A percentile compares a stretch with the other conserved stretches of the same genome.
Conservation (phyloP, 257 asterid species). For the Solanum corneliomulleri region DNA sequence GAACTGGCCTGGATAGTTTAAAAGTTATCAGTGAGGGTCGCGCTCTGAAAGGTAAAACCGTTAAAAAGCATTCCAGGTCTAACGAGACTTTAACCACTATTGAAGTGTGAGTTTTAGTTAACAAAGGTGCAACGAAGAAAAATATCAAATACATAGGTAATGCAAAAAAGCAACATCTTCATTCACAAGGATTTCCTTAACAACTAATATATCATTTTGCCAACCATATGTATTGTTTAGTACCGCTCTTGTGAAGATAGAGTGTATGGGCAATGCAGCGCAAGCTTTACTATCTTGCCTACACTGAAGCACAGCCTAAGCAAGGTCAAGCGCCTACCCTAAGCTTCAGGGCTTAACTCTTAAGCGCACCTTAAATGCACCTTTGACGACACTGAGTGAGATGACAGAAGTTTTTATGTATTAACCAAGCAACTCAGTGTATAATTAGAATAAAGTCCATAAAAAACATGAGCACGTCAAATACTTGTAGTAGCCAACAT, state of each 20-base stretch:
- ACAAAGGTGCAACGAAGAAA: neutral
- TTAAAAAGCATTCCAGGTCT: neutral
- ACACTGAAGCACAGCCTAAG: neutral
- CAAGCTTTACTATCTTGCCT: neutral
- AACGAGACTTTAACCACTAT: neutral
- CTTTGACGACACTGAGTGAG: neutral
- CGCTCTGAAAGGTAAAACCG: neutral
- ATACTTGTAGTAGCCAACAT: neutral
- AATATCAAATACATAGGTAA: neutral
- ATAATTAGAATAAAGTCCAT: neutral
- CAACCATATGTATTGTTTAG: neutral
- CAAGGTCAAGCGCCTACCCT: neutral
- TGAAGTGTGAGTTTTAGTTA: neutral
- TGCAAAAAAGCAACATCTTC: neutral
- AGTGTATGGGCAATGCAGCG: neutral
- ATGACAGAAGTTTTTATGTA: neutral
- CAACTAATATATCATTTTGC: neutral
- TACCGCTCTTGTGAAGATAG: neutral
- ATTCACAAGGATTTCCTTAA: neutral
- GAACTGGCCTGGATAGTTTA: constrained; percentile 62
- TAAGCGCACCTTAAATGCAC: neutral
- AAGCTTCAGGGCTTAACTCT: neutral
- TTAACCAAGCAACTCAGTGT: neutral
- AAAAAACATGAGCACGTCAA: neutral
- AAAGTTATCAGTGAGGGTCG: neutral